Conservation (phyloP, 306 rosid genomes). For the Cicer judaicum region DNA sequence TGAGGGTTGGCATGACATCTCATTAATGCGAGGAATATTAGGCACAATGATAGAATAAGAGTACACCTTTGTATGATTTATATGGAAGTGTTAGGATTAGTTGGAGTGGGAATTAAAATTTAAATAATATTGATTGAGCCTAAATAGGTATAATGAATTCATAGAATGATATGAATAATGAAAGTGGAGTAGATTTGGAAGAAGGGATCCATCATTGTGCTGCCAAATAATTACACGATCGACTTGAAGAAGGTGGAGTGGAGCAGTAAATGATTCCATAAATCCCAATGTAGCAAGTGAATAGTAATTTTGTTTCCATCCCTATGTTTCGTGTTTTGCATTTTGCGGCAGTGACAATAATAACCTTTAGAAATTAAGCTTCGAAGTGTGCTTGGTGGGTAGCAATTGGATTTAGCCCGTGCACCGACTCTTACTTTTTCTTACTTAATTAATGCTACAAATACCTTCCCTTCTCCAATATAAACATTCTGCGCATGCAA, state of each 20-base stretch:
- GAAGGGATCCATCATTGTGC: background rate
- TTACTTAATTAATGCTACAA: slow-evolving; percentile 26
- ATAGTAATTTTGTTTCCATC: background rate
- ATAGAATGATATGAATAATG: too few species aligned
- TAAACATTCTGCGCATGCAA: slow-evolving; percentile 60
- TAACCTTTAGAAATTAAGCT: slow-evolving; percentile 21
- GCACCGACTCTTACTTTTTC: slow-evolving; percentile 56
- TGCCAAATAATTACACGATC: background rate
- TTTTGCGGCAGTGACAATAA: slow-evolving; percentile 39
- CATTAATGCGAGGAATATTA: too few species aligned
- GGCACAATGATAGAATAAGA: too few species aligned
- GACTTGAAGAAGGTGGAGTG: slow-evolving; percentile 20
- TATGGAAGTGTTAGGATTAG: too few species aligned
- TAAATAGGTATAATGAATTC: too few species aligned
- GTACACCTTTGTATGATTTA: too few species aligned
- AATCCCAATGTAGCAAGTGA: slow-evolving; percentile 32
- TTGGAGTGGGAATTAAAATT: too few species aligned
- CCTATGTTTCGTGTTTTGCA: slow-evolving; percentile 31
- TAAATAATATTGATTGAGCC: too few species aligned
- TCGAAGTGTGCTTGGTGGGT: slow-evolving; percentile 44
- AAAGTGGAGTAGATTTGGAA: background rate
- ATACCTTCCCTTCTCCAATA: slow-evolving; percentile 24
- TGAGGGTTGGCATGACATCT: too few species aligned
- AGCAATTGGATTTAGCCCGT: slow-evolving; percentile 44
- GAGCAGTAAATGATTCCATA: slow-evolving; percentile 20